Base-by-base conservation (phyloP, 208 protist genomes). In the Leishmania tarentolae region DNA sequence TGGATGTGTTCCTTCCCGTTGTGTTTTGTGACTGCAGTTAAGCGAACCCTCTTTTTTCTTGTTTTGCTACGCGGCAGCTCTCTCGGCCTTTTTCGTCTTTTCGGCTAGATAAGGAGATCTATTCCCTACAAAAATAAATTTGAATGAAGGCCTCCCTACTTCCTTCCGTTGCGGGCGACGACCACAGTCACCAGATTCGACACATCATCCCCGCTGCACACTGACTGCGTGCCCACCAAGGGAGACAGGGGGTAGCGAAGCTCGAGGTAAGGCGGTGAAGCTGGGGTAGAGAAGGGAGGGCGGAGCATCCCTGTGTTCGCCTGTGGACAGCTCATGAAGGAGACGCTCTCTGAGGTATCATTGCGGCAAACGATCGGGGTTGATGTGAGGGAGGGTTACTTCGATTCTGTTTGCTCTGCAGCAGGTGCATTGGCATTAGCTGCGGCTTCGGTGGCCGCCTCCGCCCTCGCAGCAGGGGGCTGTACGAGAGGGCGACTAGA, bases 401-500 rank as follows among this genome's bases (percentile, higher is more conserved):
- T 56, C 63, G 42, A 47, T 13, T 65, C n/a, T n/a, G 72, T 35
- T 46, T 81, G 56, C 11, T 72, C 73, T 31, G n/a, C 70, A 11
- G 44, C 53, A 50, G 53, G 68, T 28, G 24, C 57, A n/a, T 13
- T 50, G 31, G 46, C 53, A 53, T 40, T 40, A n/a, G 56, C 79
- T 44, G 53, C 44, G n/a, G 56, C 82, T 53, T 71, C 82, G 3
- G 72, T 80, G 4, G 79, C 77, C 40, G 63, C 79, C 66, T 75
- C 71, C 44, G 65, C 46, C 79, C 74, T 70, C 6, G 52, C 57
- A 19, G 50, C 37, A n/a, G 88, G 88, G n/a, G 92, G 90, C 57
- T 75, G 35, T n/a, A 86, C 78, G 40, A 94, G 83, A 28, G 87
- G 74, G 44, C 31, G 21, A 17, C 76, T 83, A 35, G 90, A 94